Percentiles rank a stretch among this genome's conserved stretches.
Evolutionary conservation across 2,329 filamentous ascomycete species (phyloP).

Genomic region (Neophaeococcomyces aloes): DNA sequence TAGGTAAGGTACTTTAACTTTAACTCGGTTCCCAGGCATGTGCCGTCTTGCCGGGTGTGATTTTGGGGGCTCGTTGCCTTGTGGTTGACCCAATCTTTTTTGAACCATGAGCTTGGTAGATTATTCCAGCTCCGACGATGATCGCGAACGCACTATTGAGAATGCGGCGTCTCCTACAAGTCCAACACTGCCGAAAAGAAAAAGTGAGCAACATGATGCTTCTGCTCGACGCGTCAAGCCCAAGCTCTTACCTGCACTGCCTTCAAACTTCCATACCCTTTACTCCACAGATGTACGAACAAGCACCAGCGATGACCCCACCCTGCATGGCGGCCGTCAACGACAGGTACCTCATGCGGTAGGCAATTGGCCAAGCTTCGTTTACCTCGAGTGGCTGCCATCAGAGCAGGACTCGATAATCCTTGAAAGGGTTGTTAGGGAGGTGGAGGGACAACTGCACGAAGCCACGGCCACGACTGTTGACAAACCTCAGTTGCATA

Average conservation of each 20-base stretch:
- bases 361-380: slow-evolving; percentile 85
- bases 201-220: not conserved
- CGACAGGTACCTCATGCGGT: slow-evolving; percentile 71
- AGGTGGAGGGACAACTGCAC: not conserved
- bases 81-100: too few relatives aligned
- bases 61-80: not conserved
- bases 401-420: slow-evolving; percentile 26
- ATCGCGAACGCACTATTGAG: not conserved
- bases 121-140: slow-evolving; percentile 41
- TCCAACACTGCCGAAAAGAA: not conserved
- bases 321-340: slow-evolving; percentile 73
- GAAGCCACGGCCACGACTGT: not conserved
- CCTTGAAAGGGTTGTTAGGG: slow-evolving; percentile 25
- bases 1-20: too few relatives aligned
- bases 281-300: slow-evolving; percentile 74
- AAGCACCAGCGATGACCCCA: slow-evolving; percentile 70
- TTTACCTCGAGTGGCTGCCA: slow-evolving; percentile 79
- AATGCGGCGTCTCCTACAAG: not conserved
- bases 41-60: too few relatives aligned
- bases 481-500: slow-evolving; percentile 30
- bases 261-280: slow-evolving; percentile 71
- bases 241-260: slow-evolving; percentile 38
- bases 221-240: not conserved
- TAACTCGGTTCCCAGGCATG: too few relatives aligned
- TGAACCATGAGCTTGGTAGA: slow-evolving; percentile 51